phyloP scores from a whole-genome alignment of 495 filamentous ascomycete species.

The Aspergillus biplanus region DNA sequence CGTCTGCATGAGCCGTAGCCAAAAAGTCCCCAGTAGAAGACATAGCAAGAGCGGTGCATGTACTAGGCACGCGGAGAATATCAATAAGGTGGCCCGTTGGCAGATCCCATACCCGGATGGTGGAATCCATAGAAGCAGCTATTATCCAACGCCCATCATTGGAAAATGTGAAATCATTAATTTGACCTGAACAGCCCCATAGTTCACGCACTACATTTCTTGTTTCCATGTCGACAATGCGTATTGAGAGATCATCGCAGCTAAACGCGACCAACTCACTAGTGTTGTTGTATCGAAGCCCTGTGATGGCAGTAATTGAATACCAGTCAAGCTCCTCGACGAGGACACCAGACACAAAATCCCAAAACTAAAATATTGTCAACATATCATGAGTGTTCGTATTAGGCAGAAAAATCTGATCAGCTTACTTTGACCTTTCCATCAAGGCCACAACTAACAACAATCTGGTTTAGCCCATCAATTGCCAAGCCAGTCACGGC shows the following conservation, averaged over 20 bases:
- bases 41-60: constrained; percentile 83
- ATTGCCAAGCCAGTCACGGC: constrained; percentile 84
- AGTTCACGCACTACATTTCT: constrained; percentile 89
- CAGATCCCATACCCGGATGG: constrained; percentile 91
- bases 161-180: constrained; percentile 90
- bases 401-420: neutral
- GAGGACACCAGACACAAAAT: constrained; percentile 77
- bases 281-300: constrained; percentile 73
- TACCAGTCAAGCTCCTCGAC: constrained; percentile 84
- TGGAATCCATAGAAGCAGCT: constrained; percentile 79
- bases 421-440: constrained; percentile 77
- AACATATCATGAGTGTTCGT: constrained; percentile 16
- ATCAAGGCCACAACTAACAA: constrained; percentile 86
- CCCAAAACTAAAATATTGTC: constrained; percentile 71
- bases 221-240: constrained; percentile 89
- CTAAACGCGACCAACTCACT: constrained; percentile 88
- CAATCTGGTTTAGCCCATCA: constrained; percentile 78
- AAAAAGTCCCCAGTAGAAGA: constrained; percentile 90
- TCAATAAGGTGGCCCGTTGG: constrained; percentile 95
- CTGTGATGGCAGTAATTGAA: constrained; percentile 74
- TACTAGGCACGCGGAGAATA: constrained; percentile 72
- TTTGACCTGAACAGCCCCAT: constrained; percentile 80
- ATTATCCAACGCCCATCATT: constrained; percentile 93
- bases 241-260: constrained; percentile 86
- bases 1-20: constrained; percentile 81